Base-by-base conservation (phyloP, 768 basidiomycete genomes). In the Macrolepiota albuminosa region DNA sequence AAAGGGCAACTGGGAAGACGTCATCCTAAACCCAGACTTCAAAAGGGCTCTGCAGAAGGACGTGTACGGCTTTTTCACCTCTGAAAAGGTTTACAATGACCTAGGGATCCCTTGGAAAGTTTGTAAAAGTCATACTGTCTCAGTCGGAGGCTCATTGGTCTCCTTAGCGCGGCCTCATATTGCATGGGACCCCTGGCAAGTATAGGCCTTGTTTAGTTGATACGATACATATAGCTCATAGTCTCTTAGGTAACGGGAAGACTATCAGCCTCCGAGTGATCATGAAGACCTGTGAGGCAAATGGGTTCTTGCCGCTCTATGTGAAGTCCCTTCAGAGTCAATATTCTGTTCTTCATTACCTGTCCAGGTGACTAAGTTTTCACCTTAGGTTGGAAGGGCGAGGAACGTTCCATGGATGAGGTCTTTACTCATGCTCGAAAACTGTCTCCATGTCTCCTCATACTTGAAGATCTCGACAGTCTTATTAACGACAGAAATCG, bases 21-120 rank as follows among this genome's bases (percentile, higher is more conserved):
- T 93, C 37, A 84, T 92, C 54, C 78, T 92, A 61, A 85, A 87
- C 60, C 81, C 84, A 0, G 76, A 78, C 6, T 88, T 86, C 75
- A 94, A 94, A 75, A 73, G 73, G 37, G 73, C 76, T 2, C 61
- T 95, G 26, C 80, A 86, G 72, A 86, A 89, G 65, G 93, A 94
- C 50, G 76, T 93, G 9, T 81, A 83, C 36, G 88, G 87, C 0
- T 95, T 95, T 76, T 93, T 92, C 70, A 76, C 80, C n/a, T 87
- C 88, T 0, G 84, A 91, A 65, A 66, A 77, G 55, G 73, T 88
- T 2, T 94, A 93, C 75, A 87, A 85, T 70, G 81, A 84, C 18
- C 77, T 93, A 3, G 79, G 79, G 1, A 89, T 93, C 58, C 87
- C 92, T 1, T 94, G 92, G 92, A 94, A 92, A 83, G 87, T 86